Base-by-base conservation (phyloP, 257 asterid species). In the Solanum rostratum region DNA sequence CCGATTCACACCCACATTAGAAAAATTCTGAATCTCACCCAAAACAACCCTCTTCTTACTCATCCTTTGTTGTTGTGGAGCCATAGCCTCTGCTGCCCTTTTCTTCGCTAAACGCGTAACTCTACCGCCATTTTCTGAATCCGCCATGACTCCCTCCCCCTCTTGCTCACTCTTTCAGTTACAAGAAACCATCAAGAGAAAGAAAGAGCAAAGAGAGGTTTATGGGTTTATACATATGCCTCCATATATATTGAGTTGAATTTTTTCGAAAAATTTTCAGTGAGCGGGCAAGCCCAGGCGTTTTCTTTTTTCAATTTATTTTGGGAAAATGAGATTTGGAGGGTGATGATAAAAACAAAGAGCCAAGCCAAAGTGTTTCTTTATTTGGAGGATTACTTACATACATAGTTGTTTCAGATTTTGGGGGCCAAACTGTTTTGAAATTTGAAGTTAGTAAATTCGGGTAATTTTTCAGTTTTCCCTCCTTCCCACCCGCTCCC, bases 51-150 rank as follows among this genome's bases (percentile, higher is more conserved):
- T 92, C 86, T 86, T 92, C 92, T 85, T 94, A 88, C 88, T 91
- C 19, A 69, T 73, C 8, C 79, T 54, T 82, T 71, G 87, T 41
- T 86, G 87, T 0, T 46, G 39, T 55, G 88, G n/a, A 19, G 84
- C 76, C 46, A 87, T 79, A 20, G 91, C 85, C 24, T 88, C 98
- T 5, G 85, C 96, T 1, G 96, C 95, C 78, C 98, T 93, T 88
- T 89, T 96, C 92, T 88, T 97, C 62, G 97, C 95, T 90, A 92
- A 81, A 52, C 99, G 95, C 10, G 98, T 94, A 79, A 91, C 91
- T 87, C 98, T 92, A 80, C 82, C 82, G 5, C 90, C 86, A 86
- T 86, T 91, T 70, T 91, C 98, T 83, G 87, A 92, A 89, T 91
- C 94, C 63, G 91, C 94, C 98, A 95, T 96, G 85, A 84, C 16